These are phyloP conservation scores for Geoglossum cookeanum DNA, from an alignment of 2,329 filamentous ascomycete species.

Conservation along the genomic window DNA sequence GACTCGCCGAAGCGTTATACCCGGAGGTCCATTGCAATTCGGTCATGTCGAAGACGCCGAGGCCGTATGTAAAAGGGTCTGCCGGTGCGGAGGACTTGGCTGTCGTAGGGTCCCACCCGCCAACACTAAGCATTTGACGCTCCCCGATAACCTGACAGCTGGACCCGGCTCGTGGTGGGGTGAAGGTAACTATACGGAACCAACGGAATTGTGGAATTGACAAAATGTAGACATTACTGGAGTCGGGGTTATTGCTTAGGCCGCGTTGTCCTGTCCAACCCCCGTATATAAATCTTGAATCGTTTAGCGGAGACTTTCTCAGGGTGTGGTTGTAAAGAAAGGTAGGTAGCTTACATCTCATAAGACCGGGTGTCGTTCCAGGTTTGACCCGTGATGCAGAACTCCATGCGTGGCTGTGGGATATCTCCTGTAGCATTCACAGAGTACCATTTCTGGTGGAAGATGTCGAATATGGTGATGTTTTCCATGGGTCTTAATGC, in stretches of 20 bases:
- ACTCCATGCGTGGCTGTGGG: background rate
- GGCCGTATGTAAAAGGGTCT: slow-evolving; percentile 21
- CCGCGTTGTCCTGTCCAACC: background rate
- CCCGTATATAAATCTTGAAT: slow-evolving; percentile 1
- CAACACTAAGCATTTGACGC: slow-evolving; percentile 23
- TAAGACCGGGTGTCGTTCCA: background rate
- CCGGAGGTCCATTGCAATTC: slow-evolving; percentile 17
- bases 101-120: slow-evolving; percentile 16
- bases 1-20: slow-evolving; percentile 18
- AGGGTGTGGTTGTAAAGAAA: background rate
- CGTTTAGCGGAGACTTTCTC: background rate
- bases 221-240: slow-evolving; percentile 19
- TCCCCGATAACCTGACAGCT: slow-evolving; percentile 20
- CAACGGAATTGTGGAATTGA: slow-evolving; percentile 23
- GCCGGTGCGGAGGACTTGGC: background rate
- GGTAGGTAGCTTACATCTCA: slow-evolving; percentile 1
- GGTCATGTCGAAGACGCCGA: slow-evolving; percentile 24
- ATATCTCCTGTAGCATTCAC: background rate
- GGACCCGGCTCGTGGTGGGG: slow-evolving; percentile 15
- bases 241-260: slow-evolving; percentile 8
- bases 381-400: background rate
- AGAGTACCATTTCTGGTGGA: background rate
- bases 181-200: slow-evolving; percentile 14
- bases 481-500: background rate
- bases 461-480: background rate